phyloP scores from a whole-genome alignment of 2,329 filamentous ascomycete species.

The Penicillium sp. region DNA sequence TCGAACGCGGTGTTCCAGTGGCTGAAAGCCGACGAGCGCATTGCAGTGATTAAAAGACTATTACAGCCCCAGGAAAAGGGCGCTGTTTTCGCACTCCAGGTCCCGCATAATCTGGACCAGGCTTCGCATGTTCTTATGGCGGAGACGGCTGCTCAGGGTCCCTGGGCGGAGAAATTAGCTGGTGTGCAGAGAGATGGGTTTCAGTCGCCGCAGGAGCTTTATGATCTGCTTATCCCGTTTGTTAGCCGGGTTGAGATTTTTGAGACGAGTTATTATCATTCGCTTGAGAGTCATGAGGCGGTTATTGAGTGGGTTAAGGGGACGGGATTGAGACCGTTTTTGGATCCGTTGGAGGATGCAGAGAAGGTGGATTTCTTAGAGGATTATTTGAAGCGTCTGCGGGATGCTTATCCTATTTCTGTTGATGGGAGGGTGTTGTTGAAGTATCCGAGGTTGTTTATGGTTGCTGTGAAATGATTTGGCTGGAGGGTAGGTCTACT shows the following conservation, averaged over 20 bases:
- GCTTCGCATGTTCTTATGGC: conserved; percentile 47
- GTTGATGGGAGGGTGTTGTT: conserved; percentile 48
- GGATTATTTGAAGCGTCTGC: conserved; percentile 42
- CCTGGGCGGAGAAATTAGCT: conserved; percentile 34
- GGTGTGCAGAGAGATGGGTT: conserved; percentile 41
- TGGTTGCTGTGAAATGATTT: conserved; percentile 38
- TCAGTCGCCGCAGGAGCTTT: conserved; percentile 41
- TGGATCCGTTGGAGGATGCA: conserved; percentile 40
- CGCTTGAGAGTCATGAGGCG: conserved; percentile 40
- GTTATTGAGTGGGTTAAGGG: conserved; percentile 55
- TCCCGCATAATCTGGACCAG: conserved; percentile 46
- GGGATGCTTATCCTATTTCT: conserved; percentile 37
- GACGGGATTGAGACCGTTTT: conserved; percentile 49
- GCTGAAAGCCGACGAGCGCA: conserved; percentile 39
- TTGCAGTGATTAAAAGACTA: conserved; percentile 40
- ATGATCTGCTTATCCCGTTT: conserved; percentile 42
- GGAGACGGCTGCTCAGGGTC: conserved; percentile 31
- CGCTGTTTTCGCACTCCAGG: conserved; percentile 48
- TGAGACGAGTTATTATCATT: conserved; percentile 48
- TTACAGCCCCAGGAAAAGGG: conserved; percentile 37
- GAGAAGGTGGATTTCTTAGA: conserved; percentile 40
- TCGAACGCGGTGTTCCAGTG: conserved; percentile 55
- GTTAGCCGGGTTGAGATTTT: conserved; percentile 45
- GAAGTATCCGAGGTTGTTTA: conserved; percentile 50
- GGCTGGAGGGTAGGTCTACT: too few relatives aligned